Percentiles rank a stretch among this genome's conserved stretches.
These are phyloP conservation scores for Fusarium continuum DNA, from an alignment of 2,329 filamentous ascomycete genomes.

Conservation along the genomic window DNA sequence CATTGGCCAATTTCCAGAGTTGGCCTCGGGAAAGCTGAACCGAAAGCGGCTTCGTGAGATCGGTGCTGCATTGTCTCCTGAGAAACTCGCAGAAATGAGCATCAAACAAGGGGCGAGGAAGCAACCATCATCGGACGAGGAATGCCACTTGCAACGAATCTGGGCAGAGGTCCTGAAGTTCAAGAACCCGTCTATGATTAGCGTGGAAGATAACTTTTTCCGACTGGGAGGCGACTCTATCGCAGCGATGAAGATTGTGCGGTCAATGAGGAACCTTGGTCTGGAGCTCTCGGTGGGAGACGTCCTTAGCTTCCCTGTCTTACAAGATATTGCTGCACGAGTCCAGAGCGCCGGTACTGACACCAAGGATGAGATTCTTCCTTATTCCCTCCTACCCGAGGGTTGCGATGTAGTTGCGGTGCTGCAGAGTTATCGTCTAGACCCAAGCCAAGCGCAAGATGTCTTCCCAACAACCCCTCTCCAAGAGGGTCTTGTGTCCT, in stretches of 20 bases:
- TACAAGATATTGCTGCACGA: too few species aligned
- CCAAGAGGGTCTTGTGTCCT: conserved; percentile 49
- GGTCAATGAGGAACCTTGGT: neutral
- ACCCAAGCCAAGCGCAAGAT: too few species aligned
- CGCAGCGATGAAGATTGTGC: conserved; percentile 42
- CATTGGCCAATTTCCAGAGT: conserved; percentile 16
- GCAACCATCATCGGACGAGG: conserved; percentile 41
- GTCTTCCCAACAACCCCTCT: conserved; percentile 49
- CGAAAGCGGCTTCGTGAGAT: conserved; percentile 15
- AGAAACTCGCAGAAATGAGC: conserved; percentile 47
- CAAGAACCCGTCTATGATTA: conserved; percentile 33
- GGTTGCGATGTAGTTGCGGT: too few species aligned
- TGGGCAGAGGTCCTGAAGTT: neutral
- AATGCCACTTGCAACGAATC: conserved; percentile 19
- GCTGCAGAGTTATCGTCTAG: too few species aligned
- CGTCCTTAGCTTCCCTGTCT: too few species aligned
- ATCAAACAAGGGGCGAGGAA: too few species aligned
- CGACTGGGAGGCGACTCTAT: conserved; percentile 26
- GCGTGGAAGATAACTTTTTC: conserved; percentile 18
- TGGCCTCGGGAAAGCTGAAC: conserved; percentile 28
- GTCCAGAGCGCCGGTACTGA: neutral
- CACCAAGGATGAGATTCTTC: neutral
- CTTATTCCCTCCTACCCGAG: too few species aligned
- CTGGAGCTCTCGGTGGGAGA: conserved; percentile 12
- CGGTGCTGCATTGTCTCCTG: conserved; percentile 26